Evolutionary conservation across 2,329 filamentous ascomycete genomes (phyloP), one percentile per base, ranked within the genome.

Genomic region (Juglanconis sp.): DNA sequence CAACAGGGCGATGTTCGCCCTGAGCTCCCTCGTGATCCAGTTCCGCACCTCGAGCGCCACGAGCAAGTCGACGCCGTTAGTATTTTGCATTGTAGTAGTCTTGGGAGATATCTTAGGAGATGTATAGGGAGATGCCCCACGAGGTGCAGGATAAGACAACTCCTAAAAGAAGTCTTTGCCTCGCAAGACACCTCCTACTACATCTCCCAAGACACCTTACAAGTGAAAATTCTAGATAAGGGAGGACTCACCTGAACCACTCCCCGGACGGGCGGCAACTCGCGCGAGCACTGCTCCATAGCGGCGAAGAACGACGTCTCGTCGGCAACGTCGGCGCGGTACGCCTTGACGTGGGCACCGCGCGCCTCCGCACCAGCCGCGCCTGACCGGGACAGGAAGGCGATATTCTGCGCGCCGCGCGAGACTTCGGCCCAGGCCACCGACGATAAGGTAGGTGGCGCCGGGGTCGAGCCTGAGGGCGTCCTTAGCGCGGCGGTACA

Each of bases 301-400:
- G 46, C 54, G 6, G 54, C 17, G 9, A 5, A 9, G 10, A 56
- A 13, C 5, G 54, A 56, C 5, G 10, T 11, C 6, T 15, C 31
- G n/a, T 50, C 32, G 13, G 47, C 36, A 5, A 52, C 30, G 32
- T 57, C 48, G 30, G 24, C 47, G 7, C n/a, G 10, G 35, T 24
- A 51, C 5, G 34, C 46, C 30, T 32, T 17, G 35, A 57, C 24
- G 7, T 24, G 11, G 44, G 36, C 49, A 4, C 46, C 55, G 15
- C 48, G 49, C 53, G 35, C 10, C 47, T n/a, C 7, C 10, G 15
- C 30, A 58, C 31, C 11, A 53, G 42, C 3, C 8, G 32, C 50
- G 3, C 50, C 57, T 3, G 58, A 63, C 3, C 60, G 57, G 8
- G 60, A 63, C 2, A 56, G 4, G 17, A 63, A 53, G 13, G 40